Evolutionary conservation across 495 filamentous ascomycete species (phyloP).

Genomic region (Diplogelasinospora grovesii): DNA sequence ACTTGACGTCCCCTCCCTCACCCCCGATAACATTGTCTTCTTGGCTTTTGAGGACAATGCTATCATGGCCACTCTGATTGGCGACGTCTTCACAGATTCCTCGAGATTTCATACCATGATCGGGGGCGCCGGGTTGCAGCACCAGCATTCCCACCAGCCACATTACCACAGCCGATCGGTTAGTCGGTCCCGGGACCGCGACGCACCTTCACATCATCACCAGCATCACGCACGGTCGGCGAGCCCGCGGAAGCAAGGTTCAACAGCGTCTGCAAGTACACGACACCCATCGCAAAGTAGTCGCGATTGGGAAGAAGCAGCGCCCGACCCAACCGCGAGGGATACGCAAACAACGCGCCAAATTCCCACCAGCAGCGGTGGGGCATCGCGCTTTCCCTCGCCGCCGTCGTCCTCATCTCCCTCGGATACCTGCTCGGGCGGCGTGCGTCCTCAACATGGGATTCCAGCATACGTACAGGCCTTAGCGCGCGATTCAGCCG

Average conservation of each 20-base stretch:
- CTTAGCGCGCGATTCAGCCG: constrained; percentile 16
- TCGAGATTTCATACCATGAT: constrained; percentile 43
- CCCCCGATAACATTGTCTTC: constrained; percentile 14
- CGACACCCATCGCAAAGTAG: constrained; percentile 10
- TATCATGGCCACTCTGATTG: constrained; percentile 42
- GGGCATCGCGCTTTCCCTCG: constrained; percentile 39
- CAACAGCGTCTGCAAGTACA: constrained; percentile 12
- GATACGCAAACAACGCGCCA: constrained; percentile 12
- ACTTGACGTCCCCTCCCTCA: constrained; percentile 1
- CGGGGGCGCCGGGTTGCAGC: constrained; percentile 23
- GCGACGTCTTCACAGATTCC: constrained; percentile 40
- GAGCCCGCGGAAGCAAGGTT: constrained; percentile 26
- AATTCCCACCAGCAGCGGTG: constrained; percentile 21
- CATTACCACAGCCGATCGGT: constrained; percentile 34
- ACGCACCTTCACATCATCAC: constrained; percentile 18
- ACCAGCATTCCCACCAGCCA: constrained; percentile 34
- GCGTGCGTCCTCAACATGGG: constrained; percentile 33
- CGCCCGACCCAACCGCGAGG: constrained; percentile 5
- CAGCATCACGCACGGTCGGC: constrained; percentile 19
- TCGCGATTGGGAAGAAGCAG: constrained; percentile 12
- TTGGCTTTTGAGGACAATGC: constrained; percentile 19
- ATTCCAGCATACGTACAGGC: constrained; percentile 17
- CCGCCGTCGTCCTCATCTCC: constrained; percentile 44
- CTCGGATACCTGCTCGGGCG: constrained; percentile 29
- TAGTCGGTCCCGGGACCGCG: constrained; percentile 34